Conservation (phyloP, 1,139 yeast genomes). For the Yamadazyma taylorii region DNA sequence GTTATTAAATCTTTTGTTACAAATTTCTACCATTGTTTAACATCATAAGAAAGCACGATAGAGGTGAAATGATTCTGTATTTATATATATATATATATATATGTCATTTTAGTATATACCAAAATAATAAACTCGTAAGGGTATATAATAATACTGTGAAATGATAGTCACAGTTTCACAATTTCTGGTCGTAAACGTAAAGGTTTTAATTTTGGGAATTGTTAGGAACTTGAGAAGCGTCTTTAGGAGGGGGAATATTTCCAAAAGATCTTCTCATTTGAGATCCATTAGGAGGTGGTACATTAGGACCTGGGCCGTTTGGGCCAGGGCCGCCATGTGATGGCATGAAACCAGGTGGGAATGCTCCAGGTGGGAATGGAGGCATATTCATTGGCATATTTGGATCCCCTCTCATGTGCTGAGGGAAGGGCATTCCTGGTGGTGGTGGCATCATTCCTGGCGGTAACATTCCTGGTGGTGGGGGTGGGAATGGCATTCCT, state of each 20-base stretch:
- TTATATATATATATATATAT: conserved; percentile 1
- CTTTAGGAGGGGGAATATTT: neutral
- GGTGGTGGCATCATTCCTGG: conserved; percentile 30
- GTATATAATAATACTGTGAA: too few species aligned
- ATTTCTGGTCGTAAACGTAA: too few species aligned
- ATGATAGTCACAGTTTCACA: too few species aligned
- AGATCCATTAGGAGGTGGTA: neutral
- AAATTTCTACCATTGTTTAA: conserved; percentile 46
- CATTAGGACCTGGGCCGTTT: conserved; percentile 1
- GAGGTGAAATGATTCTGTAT: neutral
- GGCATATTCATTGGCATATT: conserved; percentile 11
- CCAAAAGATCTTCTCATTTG: too few species aligned
- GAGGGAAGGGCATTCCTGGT: conserved; percentile 26
- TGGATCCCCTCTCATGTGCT: conserved; percentile 25
- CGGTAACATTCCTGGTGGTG: conserved; percentile 36
- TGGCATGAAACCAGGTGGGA: conserved; percentile 9
- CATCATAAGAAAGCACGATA: too few species aligned
- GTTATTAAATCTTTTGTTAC: conserved; percentile 65
- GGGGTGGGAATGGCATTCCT: conserved; percentile 14
- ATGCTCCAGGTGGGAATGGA: conserved; percentile 12
- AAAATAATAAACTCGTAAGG: neutral
- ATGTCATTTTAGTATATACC: neutral
- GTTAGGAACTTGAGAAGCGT: neutral
- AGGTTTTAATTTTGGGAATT: neutral
- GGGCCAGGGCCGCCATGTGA: neutral